These are phyloP conservation scores for Omphalotus guepiniiformis DNA, from an alignment of 768 basidiomycete species.

Conservation along the genomic window DNA sequence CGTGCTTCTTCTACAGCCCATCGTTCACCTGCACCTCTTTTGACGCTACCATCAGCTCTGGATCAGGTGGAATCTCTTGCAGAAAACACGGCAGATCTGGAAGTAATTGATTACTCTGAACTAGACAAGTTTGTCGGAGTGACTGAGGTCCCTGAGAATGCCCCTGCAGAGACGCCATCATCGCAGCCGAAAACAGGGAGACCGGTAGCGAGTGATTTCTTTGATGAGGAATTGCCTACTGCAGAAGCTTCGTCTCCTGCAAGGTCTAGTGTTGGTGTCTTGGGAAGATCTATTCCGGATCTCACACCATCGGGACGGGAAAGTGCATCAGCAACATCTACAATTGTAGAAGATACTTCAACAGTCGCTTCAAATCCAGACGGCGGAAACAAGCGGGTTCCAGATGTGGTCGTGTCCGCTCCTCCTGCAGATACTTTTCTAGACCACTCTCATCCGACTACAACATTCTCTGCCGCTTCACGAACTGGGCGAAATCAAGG, in stretches of 20 bases:
- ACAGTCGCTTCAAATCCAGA: constrained; percentile 1
- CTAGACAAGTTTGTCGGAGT: constrained; percentile 64
- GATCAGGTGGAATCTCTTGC: constrained; percentile 44
- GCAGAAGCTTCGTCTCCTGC: constrained; percentile 7
- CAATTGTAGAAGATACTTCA: background rate
- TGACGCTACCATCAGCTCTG: constrained; percentile 31
- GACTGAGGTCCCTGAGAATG: constrained; percentile 17
- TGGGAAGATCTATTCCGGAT: constrained; percentile 34
- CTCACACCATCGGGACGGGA: constrained; percentile 7
- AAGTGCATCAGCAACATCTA: background rate
- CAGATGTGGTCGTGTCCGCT: constrained; percentile 7
- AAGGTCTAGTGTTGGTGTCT: constrained; percentile 33
- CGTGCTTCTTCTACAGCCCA: constrained; percentile 17
- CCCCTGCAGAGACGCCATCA: constrained; percentile 17
- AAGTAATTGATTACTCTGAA: constrained; percentile 79
- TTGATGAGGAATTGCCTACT: constrained; percentile 41
- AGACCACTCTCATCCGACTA: constrained; percentile 19
- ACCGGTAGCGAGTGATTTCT: constrained; percentile 68
- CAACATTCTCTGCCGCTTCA: constrained; percentile 20
- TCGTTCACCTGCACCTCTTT: too few relatives aligned
- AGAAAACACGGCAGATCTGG: constrained; percentile 56
- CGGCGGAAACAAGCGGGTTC: background rate
- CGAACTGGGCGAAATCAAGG: constrained; percentile 37
- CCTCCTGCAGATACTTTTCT: constrained; percentile 5
- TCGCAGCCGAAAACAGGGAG: constrained; percentile 24